These are phyloP conservation scores for Roridomyces roridus DNA, from an alignment of 768 basidiomycete species.

Conservation along the genomic window DNA sequence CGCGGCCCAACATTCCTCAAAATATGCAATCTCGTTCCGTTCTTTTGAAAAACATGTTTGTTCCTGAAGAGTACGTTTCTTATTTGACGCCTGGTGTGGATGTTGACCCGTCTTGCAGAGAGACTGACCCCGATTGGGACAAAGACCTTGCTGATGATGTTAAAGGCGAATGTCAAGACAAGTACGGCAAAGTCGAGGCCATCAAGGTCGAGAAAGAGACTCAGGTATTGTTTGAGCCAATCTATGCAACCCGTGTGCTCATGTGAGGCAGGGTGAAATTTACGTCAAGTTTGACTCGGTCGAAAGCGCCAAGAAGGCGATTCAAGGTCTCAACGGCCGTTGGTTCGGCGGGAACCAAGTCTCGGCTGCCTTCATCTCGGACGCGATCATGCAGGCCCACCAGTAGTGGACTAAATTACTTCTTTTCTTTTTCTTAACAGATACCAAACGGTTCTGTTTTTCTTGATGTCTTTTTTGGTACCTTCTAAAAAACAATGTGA, in stretches of 20 bases:
- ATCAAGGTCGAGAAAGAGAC: constrained; percentile 96
- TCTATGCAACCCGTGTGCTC: background rate
- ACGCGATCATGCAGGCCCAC: constrained; percentile 93
- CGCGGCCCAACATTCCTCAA: constrained; percentile 81
- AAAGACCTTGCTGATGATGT: constrained; percentile 96
- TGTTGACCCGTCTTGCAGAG: constrained; percentile 52
- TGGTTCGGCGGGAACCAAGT: constrained; percentile 97
- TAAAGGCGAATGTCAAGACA: constrained; percentile 89
- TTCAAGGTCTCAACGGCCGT: constrained; percentile 92
- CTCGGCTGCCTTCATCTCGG: constrained; percentile 87
- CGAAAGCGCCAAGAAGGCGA: constrained; percentile 81
- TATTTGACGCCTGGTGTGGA: background rate
- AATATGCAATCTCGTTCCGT: constrained; percentile 90
- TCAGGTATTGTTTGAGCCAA: constrained; percentile 60
- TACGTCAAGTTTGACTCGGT: constrained; percentile 89
- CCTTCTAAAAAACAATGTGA: constrained; percentile 32
- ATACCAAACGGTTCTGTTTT: constrained; percentile 34
- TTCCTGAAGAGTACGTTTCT: constrained; percentile 86
- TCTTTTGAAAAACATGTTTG: constrained; percentile 94
- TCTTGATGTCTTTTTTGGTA: constrained; percentile 37
- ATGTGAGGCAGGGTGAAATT: constrained; percentile 82
- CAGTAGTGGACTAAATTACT: constrained; percentile 54
- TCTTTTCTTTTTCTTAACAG: constrained; percentile 37
- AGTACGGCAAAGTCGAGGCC: constrained; percentile 86
- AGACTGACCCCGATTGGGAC: constrained; percentile 97